Percentiles rank a stretch among this genome's conserved stretches.
Conservation (phyloP, 2,329 filamentous ascomycete genomes). For the Colletotrichum noveboracense region DNA sequence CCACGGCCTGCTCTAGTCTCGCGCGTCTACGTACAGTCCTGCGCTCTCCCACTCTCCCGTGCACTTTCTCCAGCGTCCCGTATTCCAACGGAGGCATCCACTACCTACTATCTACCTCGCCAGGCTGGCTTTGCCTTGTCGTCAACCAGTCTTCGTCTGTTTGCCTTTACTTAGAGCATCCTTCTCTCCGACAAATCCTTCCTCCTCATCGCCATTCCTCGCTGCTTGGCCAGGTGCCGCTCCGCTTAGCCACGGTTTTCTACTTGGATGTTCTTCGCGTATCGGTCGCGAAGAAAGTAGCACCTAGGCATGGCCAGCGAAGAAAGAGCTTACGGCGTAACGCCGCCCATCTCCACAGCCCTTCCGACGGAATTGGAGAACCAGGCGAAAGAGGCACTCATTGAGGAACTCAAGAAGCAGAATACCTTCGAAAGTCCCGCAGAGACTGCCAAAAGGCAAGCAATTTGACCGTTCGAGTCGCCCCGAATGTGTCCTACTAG, state of each 20-base stretch:
- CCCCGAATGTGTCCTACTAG: not conserved
- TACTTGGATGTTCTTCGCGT: not conserved
- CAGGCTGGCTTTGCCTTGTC: not conserved
- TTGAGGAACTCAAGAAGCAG: slow-evolving; percentile 84
- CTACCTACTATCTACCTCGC: not conserved
- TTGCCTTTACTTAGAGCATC: not conserved
- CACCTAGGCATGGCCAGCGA: slow-evolving; percentile 38
- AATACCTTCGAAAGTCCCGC: slow-evolving; percentile 89
- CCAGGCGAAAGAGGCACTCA: slow-evolving; percentile 76
- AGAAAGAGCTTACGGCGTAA: slow-evolving; percentile 67
- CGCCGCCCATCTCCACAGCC: slow-evolving; percentile 78
- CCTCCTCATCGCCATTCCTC: not conserved
- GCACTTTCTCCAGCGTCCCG: not conserved
- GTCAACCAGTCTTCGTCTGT: not conserved
- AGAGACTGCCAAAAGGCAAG: slow-evolving; percentile 83
- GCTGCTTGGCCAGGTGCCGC: not conserved
- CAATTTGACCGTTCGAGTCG: not conserved
- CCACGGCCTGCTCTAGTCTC: not conserved
- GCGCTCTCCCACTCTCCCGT: not conserved
- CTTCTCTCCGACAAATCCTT: not conserved
- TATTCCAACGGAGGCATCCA: not conserved
- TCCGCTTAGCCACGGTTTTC: not conserved
- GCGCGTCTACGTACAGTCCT: not conserved
- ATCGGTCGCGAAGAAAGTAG: not conserved
- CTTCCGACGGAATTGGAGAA: slow-evolving; percentile 81